Base-by-base conservation (phyloP, 2,329 filamentous ascomycete genomes). In the Calycina herbarum region DNA sequence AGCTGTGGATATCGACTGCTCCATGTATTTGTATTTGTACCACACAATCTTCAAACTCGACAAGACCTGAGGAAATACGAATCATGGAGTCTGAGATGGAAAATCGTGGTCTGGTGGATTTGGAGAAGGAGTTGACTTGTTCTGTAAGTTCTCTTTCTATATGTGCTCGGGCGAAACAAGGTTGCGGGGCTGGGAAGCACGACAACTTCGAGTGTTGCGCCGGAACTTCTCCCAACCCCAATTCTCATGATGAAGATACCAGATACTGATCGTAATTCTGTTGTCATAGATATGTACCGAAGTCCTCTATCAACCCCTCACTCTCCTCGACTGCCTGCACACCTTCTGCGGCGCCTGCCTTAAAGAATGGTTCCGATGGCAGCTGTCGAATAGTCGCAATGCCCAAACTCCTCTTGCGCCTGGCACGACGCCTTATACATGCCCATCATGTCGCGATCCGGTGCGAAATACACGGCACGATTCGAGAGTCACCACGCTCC, bases 271-370 rank as follows among this genome's bases (percentile, higher is more conserved):
- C 51, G 42, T 27, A 13, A 31, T 38, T n/a, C 31, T 15, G 31
- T 11, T 65, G 45, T 3, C 8, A 6, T 72, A 97, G 94, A 99
- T 99, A 75, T 99, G 95, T 82, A 96, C 94, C 73, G 95, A 98
- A 78, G 86, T 97, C 70, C 88, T 97, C 69, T 96, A 93, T 79
- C 92, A 96, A 77, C 93, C 94, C 40, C 85, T 96, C 69, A 96
- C 93, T 33, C 87, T 96, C 60, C 91, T 97, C 77, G 92, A 97
- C 81, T 97, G 93, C 77, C 86, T 97, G 57, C 93, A 97, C 79
- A 97, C 94, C 57, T 99, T 96, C 79, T 99, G 95, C 81, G 95
- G 94, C 69, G 91, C 92, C 48, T 99, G 95, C 76, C 79, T 98
- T 66, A 97, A 96, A 78, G 93, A 96, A 81, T 99, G 95, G 95